phyloP scores from a whole-genome alignment of 1,284 basidiomycete species.

The Cryptococcus sp. region DNA sequence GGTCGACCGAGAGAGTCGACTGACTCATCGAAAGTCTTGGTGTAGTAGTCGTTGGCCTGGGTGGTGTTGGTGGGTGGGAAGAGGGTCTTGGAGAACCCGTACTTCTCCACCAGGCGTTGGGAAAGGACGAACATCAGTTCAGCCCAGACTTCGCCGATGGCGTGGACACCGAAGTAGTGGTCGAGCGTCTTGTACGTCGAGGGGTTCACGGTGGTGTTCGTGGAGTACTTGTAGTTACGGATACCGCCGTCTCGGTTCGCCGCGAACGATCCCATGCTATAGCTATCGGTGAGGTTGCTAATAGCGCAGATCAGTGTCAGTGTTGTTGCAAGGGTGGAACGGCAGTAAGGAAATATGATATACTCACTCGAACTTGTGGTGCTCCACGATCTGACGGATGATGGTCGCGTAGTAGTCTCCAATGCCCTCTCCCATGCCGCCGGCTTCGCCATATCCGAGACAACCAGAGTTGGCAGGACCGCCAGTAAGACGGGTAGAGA shows the following conservation, averaged over 20 bases:
- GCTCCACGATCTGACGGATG: conserved; percentile 71
- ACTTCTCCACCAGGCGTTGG: conserved; percentile 72
- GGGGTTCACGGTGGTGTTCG: conserved; percentile 77
- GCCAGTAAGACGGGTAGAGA: conserved; percentile 91
- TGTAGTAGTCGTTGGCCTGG: conserved; percentile 68
- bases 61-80: conserved; percentile 69
- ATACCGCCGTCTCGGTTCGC: conserved; percentile 77
- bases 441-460: conserved; percentile 91
- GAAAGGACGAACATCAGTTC: conserved; percentile 85
- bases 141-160: conserved; percentile 94
- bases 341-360: no score
- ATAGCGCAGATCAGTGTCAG: conserved; percentile 9
- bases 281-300: conserved; percentile 57
- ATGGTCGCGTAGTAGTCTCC: conserved; percentile 79
- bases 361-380: conserved; percentile 57
- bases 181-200: conserved; percentile 95
- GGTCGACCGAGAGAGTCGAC: conserved; percentile 54
- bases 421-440: conserved; percentile 87
- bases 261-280: conserved; percentile 93
- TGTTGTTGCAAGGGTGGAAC: background rate
- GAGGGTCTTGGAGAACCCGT: conserved; percentile 74
- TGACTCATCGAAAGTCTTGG: conserved; percentile 30
- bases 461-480: conserved; percentile 90
- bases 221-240: conserved; percentile 81
- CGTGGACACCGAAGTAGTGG: conserved; percentile 62